These are phyloP conservation scores for Talaromyces sp. DNA, from an alignment of 2,329 filamentous ascomycete species.

Conservation along the genomic window DNA sequence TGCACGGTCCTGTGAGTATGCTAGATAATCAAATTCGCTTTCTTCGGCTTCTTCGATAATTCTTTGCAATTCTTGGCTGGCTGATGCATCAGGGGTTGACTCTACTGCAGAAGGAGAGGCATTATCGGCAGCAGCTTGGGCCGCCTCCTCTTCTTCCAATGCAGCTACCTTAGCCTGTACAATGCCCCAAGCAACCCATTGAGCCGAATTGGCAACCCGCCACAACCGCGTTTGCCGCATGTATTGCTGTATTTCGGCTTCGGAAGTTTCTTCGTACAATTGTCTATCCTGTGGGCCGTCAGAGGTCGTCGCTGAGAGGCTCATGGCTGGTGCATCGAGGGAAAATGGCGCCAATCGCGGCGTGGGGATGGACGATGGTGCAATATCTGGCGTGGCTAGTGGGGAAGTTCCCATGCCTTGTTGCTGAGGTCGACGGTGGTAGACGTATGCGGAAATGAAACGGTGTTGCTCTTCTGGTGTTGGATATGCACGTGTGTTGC, in stretches of 20 bases:
- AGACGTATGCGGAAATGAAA: constrained; percentile 82
- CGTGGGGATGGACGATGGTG: constrained; percentile 52
- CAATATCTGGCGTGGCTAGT: constrained; percentile 52
- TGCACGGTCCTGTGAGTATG: constrained; percentile 84
- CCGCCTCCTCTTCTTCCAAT: constrained; percentile 50
- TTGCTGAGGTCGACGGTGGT: constrained; percentile 58
- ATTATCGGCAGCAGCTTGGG: constrained; percentile 17
- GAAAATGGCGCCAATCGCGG: constrained; percentile 62
- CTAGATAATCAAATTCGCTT: constrained; percentile 88
- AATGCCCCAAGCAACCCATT: constrained; percentile 95
- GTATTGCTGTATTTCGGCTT: constrained; percentile 66
- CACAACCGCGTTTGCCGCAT: constrained; percentile 78
- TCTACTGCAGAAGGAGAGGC: not conserved
- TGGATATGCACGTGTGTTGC: constrained; percentile 70
- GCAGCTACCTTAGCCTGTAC: constrained; percentile 87
- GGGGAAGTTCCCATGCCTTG: constrained; percentile 27
- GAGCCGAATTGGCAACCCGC: constrained; percentile 80
- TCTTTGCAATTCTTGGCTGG: constrained; percentile 16
- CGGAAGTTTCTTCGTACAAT: constrained; percentile 55
- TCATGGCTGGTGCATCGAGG: constrained; percentile 68
- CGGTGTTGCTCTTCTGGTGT: constrained; percentile 74
- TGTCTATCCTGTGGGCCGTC: not conserved
- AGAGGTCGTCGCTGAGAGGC: not conserved
- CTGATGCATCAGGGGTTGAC: not conserved
- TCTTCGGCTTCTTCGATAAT: constrained; percentile 20